A percentile compares a stretch with the other conserved stretches of the same genome.
These are phyloP conservation scores for Serendipita indica DNA, from an alignment of 768 basidiomycete species.

Conservation along the genomic window DNA sequence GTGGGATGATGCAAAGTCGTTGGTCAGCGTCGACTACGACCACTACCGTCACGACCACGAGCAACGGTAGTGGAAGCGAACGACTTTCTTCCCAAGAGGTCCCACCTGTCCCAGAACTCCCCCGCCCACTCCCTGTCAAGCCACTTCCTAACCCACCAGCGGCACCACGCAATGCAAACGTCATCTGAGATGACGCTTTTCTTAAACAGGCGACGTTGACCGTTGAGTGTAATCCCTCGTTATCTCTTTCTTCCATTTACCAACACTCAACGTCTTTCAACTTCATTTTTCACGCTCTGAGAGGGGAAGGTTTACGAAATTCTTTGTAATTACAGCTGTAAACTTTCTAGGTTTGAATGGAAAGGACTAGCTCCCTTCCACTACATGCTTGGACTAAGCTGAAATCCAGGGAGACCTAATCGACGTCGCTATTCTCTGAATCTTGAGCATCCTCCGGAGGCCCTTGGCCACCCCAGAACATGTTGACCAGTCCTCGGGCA, in stretches of 20 bases:
- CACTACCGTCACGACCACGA: neutral
- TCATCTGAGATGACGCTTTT: neutral
- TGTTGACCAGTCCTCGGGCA: neutral
- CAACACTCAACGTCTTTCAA: too few relatives aligned
- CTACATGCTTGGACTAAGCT: too few relatives aligned
- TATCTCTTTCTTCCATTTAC: too few relatives aligned
- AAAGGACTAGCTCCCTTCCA: too few relatives aligned
- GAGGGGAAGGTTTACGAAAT: too few relatives aligned
- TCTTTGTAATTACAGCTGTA: too few relatives aligned
- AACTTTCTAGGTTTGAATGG: too few relatives aligned
- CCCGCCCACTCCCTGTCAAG: neutral
- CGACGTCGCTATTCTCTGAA: too few relatives aligned
- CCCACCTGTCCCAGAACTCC: neutral
- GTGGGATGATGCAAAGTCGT: neutral
- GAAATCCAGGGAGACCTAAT: too few relatives aligned
- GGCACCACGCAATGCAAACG: neutral
- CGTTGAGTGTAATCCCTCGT: too few relatives aligned
- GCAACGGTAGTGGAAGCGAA: neutral
- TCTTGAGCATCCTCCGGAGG: constrained; percentile 33
- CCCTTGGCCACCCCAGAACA: constrained; percentile 39
- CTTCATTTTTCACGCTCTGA: too few relatives aligned
- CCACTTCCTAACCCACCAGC: neutral
- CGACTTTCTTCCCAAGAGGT: neutral
- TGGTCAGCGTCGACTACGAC: constrained; percentile 2
- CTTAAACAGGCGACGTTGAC: too few relatives aligned